Percentiles rank a stretch among this genome's conserved stretches.
These are phyloP conservation scores for Sarcodon aspratus DNA, from an alignment of 768 basidiomycete genomes.

Conservation along the genomic window DNA sequence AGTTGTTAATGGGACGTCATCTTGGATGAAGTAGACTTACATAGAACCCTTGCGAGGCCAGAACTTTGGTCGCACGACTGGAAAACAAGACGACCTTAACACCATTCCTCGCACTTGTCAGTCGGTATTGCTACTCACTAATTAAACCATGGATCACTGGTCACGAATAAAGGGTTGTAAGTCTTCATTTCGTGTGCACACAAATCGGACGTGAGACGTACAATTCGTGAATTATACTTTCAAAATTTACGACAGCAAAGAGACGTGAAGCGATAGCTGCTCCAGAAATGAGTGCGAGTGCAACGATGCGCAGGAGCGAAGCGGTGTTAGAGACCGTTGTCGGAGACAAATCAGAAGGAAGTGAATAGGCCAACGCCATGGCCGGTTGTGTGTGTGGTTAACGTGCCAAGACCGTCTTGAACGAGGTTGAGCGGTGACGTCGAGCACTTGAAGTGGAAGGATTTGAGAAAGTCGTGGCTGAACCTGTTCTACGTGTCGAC, in stretches of 20 bases:
- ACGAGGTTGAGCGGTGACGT: no score
- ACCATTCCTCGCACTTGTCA: neutral
- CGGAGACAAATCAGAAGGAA: constrained; percentile 60
- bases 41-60: constrained; percentile 92
- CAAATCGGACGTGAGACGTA: constrained; percentile 27
- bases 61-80: constrained; percentile 87
- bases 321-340: constrained; percentile 77
- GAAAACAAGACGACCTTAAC: neutral
- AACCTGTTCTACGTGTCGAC: no score
- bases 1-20: constrained; percentile 3
- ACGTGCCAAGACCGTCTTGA: no score
- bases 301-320: constrained; percentile 82
- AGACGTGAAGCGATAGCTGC: constrained; percentile 93
- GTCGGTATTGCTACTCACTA: constrained; percentile 50
- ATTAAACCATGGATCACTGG: constrained; percentile 98
- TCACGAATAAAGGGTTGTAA: neutral
- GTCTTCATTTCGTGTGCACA: neutral
- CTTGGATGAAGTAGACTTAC: constrained; percentile 31
- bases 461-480: no score
- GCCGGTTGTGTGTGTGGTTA: constrained; percentile 17
- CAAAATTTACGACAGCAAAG: constrained; percentile 96
- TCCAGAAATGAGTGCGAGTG: constrained; percentile 82
- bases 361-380: constrained; percentile 65
- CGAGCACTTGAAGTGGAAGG: no score
- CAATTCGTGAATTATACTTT: constrained; percentile 99